A percentile compares a stretch with the other conserved stretches of the same genome.
Evolutionary conservation across 208 protist species (phyloP).

Genomic region (Acanthamoeba lenticulata): DNA sequence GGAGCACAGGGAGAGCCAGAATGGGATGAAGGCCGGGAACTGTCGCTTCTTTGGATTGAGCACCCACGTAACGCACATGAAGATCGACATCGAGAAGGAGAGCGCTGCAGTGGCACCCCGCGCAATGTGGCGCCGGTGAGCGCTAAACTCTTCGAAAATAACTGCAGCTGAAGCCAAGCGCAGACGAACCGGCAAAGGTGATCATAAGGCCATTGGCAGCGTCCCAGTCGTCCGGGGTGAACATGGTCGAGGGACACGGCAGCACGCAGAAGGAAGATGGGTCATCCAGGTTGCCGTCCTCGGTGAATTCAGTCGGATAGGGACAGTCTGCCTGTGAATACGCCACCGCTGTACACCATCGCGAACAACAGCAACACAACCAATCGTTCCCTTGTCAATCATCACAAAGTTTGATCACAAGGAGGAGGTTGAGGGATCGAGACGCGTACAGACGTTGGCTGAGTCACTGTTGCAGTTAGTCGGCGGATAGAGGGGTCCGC

Average conservation of each 20-base stretch:
- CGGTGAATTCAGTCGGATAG: not conserved
- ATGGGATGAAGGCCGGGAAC: not conserved
- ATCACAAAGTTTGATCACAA: not conserved
- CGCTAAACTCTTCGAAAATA: not conserved
- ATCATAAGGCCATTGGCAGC: not conserved
- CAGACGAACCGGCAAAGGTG: not conserved
- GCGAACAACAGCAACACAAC: no score
- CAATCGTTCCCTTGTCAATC: no score
- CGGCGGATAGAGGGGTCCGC: not conserved
- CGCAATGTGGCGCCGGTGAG: not conserved
- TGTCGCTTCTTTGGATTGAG: not conserved
- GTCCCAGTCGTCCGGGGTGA: not conserved
- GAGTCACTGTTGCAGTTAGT: constrained; percentile 9
- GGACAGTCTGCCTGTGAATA: not conserved
- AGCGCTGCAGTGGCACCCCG: not conserved
- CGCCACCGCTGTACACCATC: not conserved
- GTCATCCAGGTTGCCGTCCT: not conserved
- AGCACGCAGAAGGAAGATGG: not conserved
- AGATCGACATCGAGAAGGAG: not conserved
- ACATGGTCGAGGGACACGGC: not conserved
- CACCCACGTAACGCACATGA: not conserved
- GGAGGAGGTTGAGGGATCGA: not conserved
- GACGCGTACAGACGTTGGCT: not conserved
- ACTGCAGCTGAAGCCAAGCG: not conserved
- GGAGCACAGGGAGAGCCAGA: not conserved